Conservation (phyloP, 2,329 filamentous ascomycete genomes). For the Colletotrichum sp. region DNA sequence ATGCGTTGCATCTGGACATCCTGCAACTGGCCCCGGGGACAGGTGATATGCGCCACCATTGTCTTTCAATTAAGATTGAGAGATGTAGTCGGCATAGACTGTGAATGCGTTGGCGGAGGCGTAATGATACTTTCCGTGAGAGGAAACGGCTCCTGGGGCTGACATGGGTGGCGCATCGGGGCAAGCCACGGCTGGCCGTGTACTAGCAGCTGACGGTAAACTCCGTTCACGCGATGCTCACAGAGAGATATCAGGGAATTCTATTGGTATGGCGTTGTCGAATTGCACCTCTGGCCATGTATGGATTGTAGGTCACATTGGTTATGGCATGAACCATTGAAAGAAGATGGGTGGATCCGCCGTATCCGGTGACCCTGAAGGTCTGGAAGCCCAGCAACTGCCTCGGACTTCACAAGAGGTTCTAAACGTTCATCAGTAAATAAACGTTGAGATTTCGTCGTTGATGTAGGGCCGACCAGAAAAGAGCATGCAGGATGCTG, state of each 20-base stretch:
- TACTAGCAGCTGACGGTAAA: neutral
- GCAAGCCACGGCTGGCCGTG: neutral
- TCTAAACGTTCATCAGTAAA: fast-evolving
- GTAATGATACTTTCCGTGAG: neutral
- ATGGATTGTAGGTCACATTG: neutral
- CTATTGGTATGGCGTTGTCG: neutral
- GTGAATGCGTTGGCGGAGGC: neutral
- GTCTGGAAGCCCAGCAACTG: neutral
- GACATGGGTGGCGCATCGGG: neutral
- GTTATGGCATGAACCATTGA: neutral
- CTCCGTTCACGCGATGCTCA: neutral
- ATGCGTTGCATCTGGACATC: neutral
- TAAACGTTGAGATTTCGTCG: neutral
- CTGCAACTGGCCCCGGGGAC: fast-evolving
- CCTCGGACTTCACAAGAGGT: fast-evolving
- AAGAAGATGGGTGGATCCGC: fast-evolving
- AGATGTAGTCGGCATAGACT: fast-evolving
- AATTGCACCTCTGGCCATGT: neutral
- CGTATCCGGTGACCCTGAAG: neutral
- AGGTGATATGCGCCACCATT: neutral
- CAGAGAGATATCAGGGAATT: neutral
- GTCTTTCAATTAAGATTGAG: fast-evolving
- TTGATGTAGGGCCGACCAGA: neutral
- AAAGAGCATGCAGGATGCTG: neutral
- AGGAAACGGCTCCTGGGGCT: neutral